These are phyloP conservation scores for Raphanus raphanistrum DNA, from an alignment of 345 rosid species.

Conservation along the genomic window DNA sequence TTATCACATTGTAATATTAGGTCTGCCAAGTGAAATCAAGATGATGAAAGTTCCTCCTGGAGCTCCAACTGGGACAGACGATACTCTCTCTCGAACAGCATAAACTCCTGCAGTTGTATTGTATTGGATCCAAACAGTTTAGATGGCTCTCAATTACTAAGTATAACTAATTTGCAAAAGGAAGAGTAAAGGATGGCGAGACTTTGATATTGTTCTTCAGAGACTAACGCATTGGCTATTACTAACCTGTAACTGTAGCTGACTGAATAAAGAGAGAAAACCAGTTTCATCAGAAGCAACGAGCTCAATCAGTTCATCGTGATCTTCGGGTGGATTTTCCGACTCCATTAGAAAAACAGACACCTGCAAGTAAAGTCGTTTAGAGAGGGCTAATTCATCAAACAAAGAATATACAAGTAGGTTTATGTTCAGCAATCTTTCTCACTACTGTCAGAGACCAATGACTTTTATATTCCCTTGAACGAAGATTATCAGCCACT, in stretches of 20 bases:
- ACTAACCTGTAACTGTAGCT: conserved; percentile 83
- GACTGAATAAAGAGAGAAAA: conserved; percentile 77
- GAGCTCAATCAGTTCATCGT: conserved; percentile 78
- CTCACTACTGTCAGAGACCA: conserved; percentile 7
- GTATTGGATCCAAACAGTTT: conserved; percentile 22
- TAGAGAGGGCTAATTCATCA: neutral
- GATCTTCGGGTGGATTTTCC: conserved; percentile 66
- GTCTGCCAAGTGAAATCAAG: conserved; percentile 25
- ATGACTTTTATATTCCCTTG: neutral
- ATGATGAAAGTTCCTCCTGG: conserved; percentile 48
- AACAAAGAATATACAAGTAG: conserved; percentile 1
- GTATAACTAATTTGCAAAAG: neutral
- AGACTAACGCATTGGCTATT: neutral
- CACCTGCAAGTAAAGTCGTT: conserved; percentile 51
- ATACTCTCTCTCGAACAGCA: conserved; percentile 85
- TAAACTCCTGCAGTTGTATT: conserved; percentile 63
- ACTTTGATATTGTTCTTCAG: neutral
- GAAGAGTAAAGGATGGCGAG: neutral
- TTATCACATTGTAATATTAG: conserved; percentile 15
- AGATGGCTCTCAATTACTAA: conserved; percentile 7
- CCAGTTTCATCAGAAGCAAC: conserved; percentile 71
- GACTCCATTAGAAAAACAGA: conserved; percentile 70
- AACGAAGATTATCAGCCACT: conserved; percentile 1
- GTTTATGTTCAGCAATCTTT: conserved; percentile 2
- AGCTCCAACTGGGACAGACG: conserved; percentile 70